Evolutionary conservation across 1,284 basidiomycete species (phyloP), one percentile per base, ranked within the genome.

Genomic region (Pseudozyma thailandica): DNA sequence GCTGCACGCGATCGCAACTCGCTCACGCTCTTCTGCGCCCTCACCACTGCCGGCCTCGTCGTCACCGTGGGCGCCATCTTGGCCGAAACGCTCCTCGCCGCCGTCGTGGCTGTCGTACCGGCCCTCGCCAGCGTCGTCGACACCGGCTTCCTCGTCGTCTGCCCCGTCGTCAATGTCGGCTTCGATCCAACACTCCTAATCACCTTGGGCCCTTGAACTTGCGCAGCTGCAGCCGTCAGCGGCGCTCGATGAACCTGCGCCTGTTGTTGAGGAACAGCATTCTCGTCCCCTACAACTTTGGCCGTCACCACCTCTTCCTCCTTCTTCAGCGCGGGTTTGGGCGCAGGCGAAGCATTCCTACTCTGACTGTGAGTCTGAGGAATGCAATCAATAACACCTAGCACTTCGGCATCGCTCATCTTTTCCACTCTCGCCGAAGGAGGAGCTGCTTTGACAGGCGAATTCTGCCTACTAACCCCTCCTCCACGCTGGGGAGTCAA

Each of bases 381-480:
- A 10, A 71, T 65, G 18, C 47, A 46, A 9, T 60, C 56, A 15
- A 70, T 50, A 13, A 62, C 64, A 6, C 60, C 70, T 13, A 72
- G 42, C 37, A 66, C 70, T 1, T 72, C 70, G 2, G 56, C 64
- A 38, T 68, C 70, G 25, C 31, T 52, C 30, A 38, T 28, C 23
- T 15, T 30, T n/a, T n/a, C n/a, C 23, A 6, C 28, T 3, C 15
- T 15, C 27, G 49, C 26, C n/a, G 30, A 31, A 7, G 30, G 13
- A 9, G 33, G 33, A 35, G 8, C 33, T 9, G 15, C 45, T 26
- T 63, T 64, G 13, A 58, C 42, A 1, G 55, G 55, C 10, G 54
- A 52, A 10, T 35, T 41, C 1, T 50, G 42, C 18, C 52, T 38
- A 41, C 37, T 28, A n/a, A n/a, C 20, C 43, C 28, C n/a, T 21